These are phyloP conservation scores for Solanum clarkiae DNA, from an alignment of 257 asterid genomes.

Conservation along the genomic window DNA sequence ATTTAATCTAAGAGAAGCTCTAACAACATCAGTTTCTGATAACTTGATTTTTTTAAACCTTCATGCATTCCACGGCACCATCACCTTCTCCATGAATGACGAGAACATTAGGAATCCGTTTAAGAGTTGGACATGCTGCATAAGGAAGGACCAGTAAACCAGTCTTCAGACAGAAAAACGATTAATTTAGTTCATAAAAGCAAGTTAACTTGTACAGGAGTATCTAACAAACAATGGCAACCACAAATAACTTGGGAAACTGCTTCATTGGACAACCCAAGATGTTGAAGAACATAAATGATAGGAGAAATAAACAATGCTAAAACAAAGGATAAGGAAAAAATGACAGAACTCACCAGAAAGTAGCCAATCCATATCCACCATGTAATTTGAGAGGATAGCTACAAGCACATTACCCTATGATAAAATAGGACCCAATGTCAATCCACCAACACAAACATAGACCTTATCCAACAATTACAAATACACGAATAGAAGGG, in stretches of 20 bases:
- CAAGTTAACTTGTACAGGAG: not conserved
- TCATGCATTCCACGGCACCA: constrained; percentile 73
- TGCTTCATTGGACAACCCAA: not conserved
- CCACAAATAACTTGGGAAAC: not conserved
- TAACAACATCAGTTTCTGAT: constrained; percentile 7
- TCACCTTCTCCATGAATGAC: constrained; percentile 92
- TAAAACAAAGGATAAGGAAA: not conserved
- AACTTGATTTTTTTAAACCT: constrained; percentile 33
- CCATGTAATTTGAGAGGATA: constrained; percentile 88
- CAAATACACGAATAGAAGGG: not conserved
- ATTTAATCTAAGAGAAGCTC: constrained; percentile 4
- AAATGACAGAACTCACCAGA: constrained; percentile 44
- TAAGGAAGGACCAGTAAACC: not conserved
- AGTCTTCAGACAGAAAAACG: not conserved
- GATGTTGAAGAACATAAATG: not conserved
- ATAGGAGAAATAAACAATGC: not conserved
- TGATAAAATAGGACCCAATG: not conserved
- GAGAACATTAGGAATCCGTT: constrained; percentile 60
- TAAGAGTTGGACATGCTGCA: constrained; percentile 75
- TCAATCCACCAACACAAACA: not conserved
- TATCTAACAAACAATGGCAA: not conserved
- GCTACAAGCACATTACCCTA: constrained; percentile 76
- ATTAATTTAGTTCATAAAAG: not conserved
- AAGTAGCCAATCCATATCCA: constrained; percentile 92
- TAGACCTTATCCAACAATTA: not conserved